phyloP scores from a whole-genome alignment of 306 rosid species.

The Ormosia semicastrata region DNA sequence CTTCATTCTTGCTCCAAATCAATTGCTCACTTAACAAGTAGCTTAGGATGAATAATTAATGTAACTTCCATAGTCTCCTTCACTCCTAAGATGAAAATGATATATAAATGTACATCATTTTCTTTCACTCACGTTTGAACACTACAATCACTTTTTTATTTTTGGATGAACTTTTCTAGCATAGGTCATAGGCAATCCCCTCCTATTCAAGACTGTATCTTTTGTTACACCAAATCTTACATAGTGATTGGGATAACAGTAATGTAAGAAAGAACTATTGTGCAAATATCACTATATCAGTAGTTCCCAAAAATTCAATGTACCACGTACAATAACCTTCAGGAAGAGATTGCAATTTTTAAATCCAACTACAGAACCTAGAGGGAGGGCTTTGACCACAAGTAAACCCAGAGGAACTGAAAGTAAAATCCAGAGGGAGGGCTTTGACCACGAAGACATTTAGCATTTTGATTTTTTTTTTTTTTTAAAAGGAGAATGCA shows the following conservation, averaged over 20 bases:
- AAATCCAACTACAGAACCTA: not conserved
- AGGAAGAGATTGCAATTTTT: not conserved
- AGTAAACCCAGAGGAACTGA: too few relatives aligned
- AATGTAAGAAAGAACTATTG: not conserved
- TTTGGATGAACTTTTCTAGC: not conserved
- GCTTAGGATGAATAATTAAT: not conserved
- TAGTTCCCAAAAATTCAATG: not conserved
- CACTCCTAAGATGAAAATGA: not conserved
- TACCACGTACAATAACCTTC: not conserved
- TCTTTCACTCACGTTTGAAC: not conserved
- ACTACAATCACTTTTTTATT: not conserved
- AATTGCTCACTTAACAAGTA: not conserved
- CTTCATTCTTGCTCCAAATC: not conserved
- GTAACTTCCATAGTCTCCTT: not conserved
- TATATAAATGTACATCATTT: not conserved
- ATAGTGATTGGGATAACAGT: not conserved
- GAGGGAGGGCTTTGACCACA: not conserved
- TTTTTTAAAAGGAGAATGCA: not conserved
- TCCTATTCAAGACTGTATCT: not conserved
- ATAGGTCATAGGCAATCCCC: not conserved
- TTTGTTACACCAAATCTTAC: not conserved
- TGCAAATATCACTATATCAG: not conserved
- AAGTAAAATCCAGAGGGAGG: too few relatives aligned
- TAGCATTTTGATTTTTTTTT: too few relatives aligned
- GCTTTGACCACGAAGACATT: too few relatives aligned